Conservation (phyloP, 768 basidiomycete species). For the Termitomyces sp. region DNA sequence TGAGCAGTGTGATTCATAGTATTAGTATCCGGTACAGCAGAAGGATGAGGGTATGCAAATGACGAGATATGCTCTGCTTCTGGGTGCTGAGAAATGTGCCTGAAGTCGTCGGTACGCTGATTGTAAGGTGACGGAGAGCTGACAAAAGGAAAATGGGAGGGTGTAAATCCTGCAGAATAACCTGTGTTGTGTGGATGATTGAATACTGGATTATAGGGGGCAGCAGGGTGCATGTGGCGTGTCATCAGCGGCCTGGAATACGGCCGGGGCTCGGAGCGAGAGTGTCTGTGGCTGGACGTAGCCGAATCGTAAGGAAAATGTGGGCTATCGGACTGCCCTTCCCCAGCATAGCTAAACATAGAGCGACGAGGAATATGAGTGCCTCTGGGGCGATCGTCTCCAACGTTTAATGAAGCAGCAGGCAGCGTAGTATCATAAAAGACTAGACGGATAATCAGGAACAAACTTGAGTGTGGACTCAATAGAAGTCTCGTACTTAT, state of each 20-base stretch:
- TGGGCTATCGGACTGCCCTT: constrained; percentile 18
- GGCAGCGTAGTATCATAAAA: constrained; percentile 22
- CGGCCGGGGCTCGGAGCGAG: constrained; percentile 16
- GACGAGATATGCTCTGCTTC: constrained; percentile 25
- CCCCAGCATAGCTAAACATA: constrained; percentile 23
- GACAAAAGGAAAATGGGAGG: constrained; percentile 21
- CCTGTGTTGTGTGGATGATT: constrained; percentile 15
- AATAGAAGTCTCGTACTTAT: constrained; percentile 20
- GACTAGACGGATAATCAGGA: constrained; percentile 15
- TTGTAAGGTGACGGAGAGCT: constrained; percentile 23
- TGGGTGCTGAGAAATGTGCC: constrained; percentile 38
- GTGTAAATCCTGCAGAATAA: constrained; percentile 17
- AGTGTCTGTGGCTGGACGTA: constrained; percentile 19
- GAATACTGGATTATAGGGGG: constrained; percentile 11
- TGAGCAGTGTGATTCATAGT: constrained; percentile 33
- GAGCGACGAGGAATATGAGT: constrained; percentile 12
- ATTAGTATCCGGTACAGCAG: constrained; percentile 6
- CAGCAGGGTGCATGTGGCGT: constrained; percentile 13
- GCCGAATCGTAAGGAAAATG: constrained; percentile 19
- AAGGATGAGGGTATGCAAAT: constrained; percentile 29
- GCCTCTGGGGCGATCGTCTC: constrained; percentile 8
- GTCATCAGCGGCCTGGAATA: constrained; percentile 12
- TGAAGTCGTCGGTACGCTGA: constrained; percentile 27
- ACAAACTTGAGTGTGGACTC: constrained; percentile 14
- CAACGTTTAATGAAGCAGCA: constrained; percentile 13